phyloP scores from a whole-genome alignment of 129 eudicot genomes.

The Apium graveolens region DNA sequence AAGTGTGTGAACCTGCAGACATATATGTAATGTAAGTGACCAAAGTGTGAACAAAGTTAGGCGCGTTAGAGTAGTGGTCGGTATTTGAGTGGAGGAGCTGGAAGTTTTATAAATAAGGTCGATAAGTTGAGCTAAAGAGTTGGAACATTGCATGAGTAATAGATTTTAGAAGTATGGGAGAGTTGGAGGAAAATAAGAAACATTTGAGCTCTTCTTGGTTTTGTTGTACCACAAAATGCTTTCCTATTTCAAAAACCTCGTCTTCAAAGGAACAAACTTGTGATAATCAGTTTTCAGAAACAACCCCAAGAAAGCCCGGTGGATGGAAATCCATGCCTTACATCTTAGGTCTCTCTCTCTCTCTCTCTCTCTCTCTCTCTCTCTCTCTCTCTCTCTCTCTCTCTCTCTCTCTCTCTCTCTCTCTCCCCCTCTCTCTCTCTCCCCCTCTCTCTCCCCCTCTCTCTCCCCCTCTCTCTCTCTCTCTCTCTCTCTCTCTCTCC shows the following conservation, averaged over 20 bases:
- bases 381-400: too few species aligned
- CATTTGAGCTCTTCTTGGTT: slow-evolving; percentile 25
- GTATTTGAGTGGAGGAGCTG: background rate
- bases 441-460: too few species aligned
- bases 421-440: background rate
- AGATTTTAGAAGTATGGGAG: background rate
- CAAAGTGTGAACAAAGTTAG: too few species aligned
- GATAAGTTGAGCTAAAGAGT: background rate
- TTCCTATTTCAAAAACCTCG: slow-evolving; percentile 17
- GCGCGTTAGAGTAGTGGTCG: too few species aligned
- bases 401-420: background rate
- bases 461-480: too few species aligned
- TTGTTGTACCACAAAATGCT: slow-evolving; percentile 20
- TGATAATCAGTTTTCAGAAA: background rate
- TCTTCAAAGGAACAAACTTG: slow-evolving; percentile 5
- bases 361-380: slow-evolving; percentile 13
- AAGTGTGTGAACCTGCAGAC: too few species aligned
- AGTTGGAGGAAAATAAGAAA: slow-evolving; percentile 7
- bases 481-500: background rate
- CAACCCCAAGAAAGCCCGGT: slow-evolving; percentile 45
- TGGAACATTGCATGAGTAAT: background rate
- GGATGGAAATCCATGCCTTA: slow-evolving; percentile 91
- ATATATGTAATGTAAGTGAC: too few species aligned
- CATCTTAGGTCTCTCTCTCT: slow-evolving; percentile 40
- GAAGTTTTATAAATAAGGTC: background rate